Evolutionary conservation across 768 basidiomycete species (phyloP), one percentile per base, ranked within the genome.

Genomic region (Mycena olivaceomarginata): DNA sequence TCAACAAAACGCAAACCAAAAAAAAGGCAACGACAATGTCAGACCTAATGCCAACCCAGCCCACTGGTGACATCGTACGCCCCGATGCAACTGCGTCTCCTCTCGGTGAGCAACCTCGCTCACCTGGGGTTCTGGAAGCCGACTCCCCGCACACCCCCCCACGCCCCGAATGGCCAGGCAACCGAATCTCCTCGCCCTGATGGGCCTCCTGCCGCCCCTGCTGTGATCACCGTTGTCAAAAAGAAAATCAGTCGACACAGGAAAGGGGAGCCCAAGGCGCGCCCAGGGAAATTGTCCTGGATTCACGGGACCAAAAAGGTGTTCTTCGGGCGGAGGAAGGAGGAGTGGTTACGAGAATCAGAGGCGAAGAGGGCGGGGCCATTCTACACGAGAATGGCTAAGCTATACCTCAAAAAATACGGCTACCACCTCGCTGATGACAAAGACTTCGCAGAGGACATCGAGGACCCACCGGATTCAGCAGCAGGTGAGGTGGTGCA

Each of bases 321-420:
- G 16, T 60, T 60, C 31, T 60, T 60, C 31, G 31, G 15, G 9
- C 10, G 10, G 11, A 10, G 31, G 4, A 60, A 60, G 31, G 25
- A 31, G 6, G 59, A 16, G 1, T 60, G 37, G 31, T 2, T 60
- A 31, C 10, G 11, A 0, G 59, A n/a, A 5, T 31, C 59, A 3
- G 59, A 60, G 16, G 31, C 25, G 4, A 60, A 60, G 12, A 6
- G 2, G 12, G 10, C 66, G 3, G 66, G 66, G 4, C 13, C 25
- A 5, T 67, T 67, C 41, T 67, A 53, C 48, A 67, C 46, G 7
- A 67, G 53, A 31, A 67, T 67, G 31, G 46, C 66, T 4, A 10
- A 18, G 10, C 18, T 67, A 6, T 67, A 15, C 22, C 12, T 56
- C 11, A 7, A 6, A 67, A 67, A 48, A n/a, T 67, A 67, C 31